Evolutionary conservation across 306 rosid genomes (phyloP), one percentile per base, ranked within the genome.

Genomic region (Begonia masoniana): DNA sequence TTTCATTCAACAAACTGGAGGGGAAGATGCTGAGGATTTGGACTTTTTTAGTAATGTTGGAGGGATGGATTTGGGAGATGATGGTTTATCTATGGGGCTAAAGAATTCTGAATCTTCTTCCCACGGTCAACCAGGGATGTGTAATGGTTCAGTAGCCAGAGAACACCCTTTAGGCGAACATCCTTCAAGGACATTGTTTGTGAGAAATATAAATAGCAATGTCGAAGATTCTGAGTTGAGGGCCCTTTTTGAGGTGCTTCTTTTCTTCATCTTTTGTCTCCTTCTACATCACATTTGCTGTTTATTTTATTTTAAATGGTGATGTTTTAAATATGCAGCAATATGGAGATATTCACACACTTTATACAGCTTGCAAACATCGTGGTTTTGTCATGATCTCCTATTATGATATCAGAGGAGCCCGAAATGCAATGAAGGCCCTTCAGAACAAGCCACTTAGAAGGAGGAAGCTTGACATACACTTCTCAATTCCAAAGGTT

Each of bases 51-150:
- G 71, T 71, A 68, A 65, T 54, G 67, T 69, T 56, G 78, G 78
- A 60, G 78, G 78, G 59, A 73, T 73, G 78, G 78, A 73, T 64
- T 56, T 73, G 59, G 78, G 70, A 56, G 78, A 73, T 21, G 74
- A 60, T 17, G 58, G 57, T 31, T 51, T 60, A 46, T 56, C 74
- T 68, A 55, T 43, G 53, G 78, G 62, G 43, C 67, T 47, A 11
- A 73, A 55, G 56, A 45, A 55, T 42, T 55, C 56, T 23, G 67
- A 67, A 43, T 59, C 19, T 63, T 39, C 63, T 58, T 63, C 69
- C 56, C 59, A 41, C 31, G 60, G 64, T 58, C 58, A 47, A 51
- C 51, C 13, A 4, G 71, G 71, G 61, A 8, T 59, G 15, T 51
- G 41, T 46, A 72, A 53, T 21, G 63, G 70, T 73, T 69, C 74